Conservation (phyloP, 192 early-diverging fungal species). For the Rhizophagus sp. region DNA sequence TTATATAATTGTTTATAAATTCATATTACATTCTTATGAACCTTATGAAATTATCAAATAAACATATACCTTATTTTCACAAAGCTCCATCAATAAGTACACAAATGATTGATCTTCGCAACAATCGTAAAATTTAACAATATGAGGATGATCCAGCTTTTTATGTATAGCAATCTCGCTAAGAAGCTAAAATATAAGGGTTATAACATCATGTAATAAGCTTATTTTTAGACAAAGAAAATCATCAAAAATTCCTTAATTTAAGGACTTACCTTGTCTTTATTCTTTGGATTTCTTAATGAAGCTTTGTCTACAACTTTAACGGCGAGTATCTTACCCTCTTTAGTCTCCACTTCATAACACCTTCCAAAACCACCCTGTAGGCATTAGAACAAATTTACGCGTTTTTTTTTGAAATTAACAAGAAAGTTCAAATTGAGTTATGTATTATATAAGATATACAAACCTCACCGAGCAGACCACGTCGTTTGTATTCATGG, state of each 20-base stretch:
- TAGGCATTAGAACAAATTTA: background rate
- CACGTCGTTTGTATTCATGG: slow-evolving; percentile 8
- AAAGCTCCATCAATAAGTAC: slow-evolving; percentile 91
- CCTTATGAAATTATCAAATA: background rate
- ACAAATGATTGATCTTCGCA: slow-evolving; percentile 90
- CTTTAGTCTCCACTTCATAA: slow-evolving; percentile 64
- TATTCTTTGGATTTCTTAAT: slow-evolving; percentile 45
- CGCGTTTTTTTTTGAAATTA: too few relatives aligned
- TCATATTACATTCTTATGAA: background rate
- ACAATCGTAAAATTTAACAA: slow-evolving; percentile 76
- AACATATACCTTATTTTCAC: slow-evolving; percentile 71
- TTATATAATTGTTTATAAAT: background rate
- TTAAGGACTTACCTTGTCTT: slow-evolving; percentile 41
- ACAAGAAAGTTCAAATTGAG: background rate
- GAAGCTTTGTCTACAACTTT: slow-evolving; percentile 56
- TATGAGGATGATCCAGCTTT: slow-evolving; percentile 68
- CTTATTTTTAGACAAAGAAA: background rate
- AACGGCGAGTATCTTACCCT: slow-evolving; percentile 59
- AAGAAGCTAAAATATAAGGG: slow-evolving; percentile 53
- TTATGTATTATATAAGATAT: background rate
- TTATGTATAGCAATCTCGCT: slow-evolving; percentile 82
- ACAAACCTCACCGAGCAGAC: background rate
- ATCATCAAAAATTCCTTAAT: too few relatives aligned
- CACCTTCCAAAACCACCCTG: slow-evolving; percentile 92
- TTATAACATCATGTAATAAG: background rate